Conservation (phyloP, 495 filamentous ascomycete species). For the Neurospora sp. region DNA sequence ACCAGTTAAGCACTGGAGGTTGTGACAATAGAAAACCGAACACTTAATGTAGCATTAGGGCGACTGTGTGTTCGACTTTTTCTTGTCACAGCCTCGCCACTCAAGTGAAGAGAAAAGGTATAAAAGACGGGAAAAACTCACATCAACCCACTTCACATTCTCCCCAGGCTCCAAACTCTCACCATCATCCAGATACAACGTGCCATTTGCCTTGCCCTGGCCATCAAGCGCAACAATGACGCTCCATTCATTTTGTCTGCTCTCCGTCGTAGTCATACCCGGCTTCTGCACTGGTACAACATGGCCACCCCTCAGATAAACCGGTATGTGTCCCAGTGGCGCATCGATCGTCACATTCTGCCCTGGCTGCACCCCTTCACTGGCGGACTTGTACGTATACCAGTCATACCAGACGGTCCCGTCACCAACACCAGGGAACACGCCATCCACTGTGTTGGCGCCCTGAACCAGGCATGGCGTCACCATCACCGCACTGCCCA, state of each 20-base stretch:
- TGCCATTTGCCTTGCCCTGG: slow-evolving; percentile 50
- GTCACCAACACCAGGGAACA: slow-evolving; percentile 62
- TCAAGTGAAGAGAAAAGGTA: neutral
- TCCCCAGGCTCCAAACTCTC: slow-evolving; percentile 50
- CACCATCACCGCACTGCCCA: slow-evolving; percentile 62
- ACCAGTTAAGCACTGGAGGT: no score
- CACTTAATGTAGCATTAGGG: no score
- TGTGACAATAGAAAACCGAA: no score
- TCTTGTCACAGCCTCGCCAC: neutral
- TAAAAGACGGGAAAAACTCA: slow-evolving; percentile 18
- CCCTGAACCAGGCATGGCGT: slow-evolving; percentile 61
- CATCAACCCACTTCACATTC: slow-evolving; percentile 46
- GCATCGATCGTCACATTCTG: slow-evolving; percentile 65
- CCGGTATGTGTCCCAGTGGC: slow-evolving; percentile 69
- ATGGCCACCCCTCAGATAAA: slow-evolving; percentile 62
- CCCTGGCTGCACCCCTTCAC: slow-evolving; percentile 41
- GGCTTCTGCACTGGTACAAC: slow-evolving; percentile 64
- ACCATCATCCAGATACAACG: slow-evolving; percentile 77
- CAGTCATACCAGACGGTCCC: slow-evolving; percentile 68
- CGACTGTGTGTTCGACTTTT: no score
- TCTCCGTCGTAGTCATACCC: slow-evolving; percentile 56
- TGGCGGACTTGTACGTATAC: slow-evolving; percentile 49
- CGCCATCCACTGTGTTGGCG: slow-evolving; percentile 55
- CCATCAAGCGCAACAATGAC: slow-evolving; percentile 52
- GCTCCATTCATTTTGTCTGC: slow-evolving; percentile 58